phyloP scores from a whole-genome alignment of 1,284 basidiomycete species.

The Agaricales sp. region DNA sequence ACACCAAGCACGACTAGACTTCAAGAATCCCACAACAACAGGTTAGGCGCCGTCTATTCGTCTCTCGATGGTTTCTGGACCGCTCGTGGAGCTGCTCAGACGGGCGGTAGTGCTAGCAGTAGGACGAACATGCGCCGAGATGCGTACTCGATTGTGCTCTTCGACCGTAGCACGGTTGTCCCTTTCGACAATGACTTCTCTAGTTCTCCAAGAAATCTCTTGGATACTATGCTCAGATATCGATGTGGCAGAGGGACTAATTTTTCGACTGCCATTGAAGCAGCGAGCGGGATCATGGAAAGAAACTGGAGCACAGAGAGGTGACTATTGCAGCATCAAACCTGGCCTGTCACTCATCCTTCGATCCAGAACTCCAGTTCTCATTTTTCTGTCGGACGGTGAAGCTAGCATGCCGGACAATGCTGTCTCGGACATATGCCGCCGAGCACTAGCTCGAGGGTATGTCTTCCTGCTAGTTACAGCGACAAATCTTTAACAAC shows the following conservation, averaged over 20 bases:
- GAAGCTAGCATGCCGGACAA: slow-evolving; percentile 32
- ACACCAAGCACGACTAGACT: slow-evolving; percentile 35
- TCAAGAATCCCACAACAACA: slow-evolving; percentile 27
- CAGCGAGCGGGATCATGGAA: slow-evolving; percentile 31
- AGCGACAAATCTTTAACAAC: neutral
- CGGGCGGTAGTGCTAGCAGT: slow-evolving; percentile 21
- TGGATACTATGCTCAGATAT: slow-evolving; percentile 28
- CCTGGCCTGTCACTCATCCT: no score
- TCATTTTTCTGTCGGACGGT: slow-evolving; percentile 56
- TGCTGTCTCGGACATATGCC: slow-evolving; percentile 34
- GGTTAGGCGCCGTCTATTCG: slow-evolving; percentile 48
- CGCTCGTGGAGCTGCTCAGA: slow-evolving; percentile 28
- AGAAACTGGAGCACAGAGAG: slow-evolving; percentile 45
- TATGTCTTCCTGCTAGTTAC: slow-evolving; percentile 14
- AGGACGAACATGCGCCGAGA: slow-evolving; percentile 32
- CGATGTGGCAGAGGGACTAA: slow-evolving; percentile 32
- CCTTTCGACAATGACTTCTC: slow-evolving; percentile 33
- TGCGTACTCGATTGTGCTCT: slow-evolving; percentile 48
- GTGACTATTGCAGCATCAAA: no score
- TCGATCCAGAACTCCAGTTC: slow-evolving; percentile 35
- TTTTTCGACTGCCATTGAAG: slow-evolving; percentile 31
- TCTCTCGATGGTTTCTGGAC: slow-evolving; percentile 45
- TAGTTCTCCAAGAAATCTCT: slow-evolving; percentile 35
- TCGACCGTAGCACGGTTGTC: slow-evolving; percentile 25
- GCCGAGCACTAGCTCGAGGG: slow-evolving; percentile 37